Base-by-base conservation (phyloP, 495 filamentous ascomycete species). In the Penicillium crystallinum region DNA sequence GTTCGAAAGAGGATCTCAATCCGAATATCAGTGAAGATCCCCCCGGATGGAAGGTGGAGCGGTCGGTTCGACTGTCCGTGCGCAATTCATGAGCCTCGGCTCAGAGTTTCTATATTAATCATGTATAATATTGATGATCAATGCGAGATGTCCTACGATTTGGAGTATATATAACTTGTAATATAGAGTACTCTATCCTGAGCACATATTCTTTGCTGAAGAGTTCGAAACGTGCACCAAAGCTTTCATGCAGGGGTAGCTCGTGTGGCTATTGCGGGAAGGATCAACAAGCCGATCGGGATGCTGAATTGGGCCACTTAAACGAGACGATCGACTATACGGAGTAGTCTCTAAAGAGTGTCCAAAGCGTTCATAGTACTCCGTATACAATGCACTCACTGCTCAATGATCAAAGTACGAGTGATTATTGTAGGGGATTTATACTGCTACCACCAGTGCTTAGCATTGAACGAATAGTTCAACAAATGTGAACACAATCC, bases 1-100 rank as follows among this genome's bases (percentile, higher is more conserved):
- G 56, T 46, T 66, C 63, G 38, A 61, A 62, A 12, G 65, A 68
- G 22, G 53, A 64, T 31, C 39, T 68, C 2, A 62, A 53, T 36
- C 57, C 57, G 5, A 30, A 36, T 21, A 23, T 0, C 6, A 23
- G 34, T 18, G 7, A 21, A 21, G 21, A 52, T 14, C 7, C 19
- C n/a, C 38, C 12, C 2, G 52, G 52, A 7, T 62, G 63, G 65
- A 66, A 60, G 14, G 57, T 66, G 5, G 59, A 65, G 49, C 57
- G 59, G 41, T 61, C 62, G 23, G 49, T 67, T 51, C 55, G 54
- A 12, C 55, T 67, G 23, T 62, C 61, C 17, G 58, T 66, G 52
- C 62, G 38, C 8, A 48, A 59, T 53, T 49, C 49, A 56, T 53
- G 48, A 61, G 4, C 34, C n/a, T 17, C n/a, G 34, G n/a, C n/a